phyloP scores from a whole-genome alignment of 495 filamentous ascomycete species.

The Neurospora sp. region DNA sequence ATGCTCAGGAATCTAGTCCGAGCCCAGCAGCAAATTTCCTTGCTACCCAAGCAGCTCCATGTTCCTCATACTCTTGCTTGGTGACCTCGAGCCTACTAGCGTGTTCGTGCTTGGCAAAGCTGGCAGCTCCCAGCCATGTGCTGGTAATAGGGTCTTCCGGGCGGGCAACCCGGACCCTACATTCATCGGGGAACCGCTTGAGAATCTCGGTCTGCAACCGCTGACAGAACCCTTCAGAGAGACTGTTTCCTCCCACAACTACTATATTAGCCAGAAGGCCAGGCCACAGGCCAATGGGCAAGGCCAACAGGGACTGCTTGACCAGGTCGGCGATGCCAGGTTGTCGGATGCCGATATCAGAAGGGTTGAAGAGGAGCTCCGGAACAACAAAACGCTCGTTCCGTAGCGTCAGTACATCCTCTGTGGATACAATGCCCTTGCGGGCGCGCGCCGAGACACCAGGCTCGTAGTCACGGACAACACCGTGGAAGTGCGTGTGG shows the following conservation, averaged over 20 bases:
- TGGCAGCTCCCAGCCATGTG: slow-evolving; percentile 76
- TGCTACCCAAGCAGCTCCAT: slow-evolving; percentile 68
- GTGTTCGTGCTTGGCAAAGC: slow-evolving; percentile 58
- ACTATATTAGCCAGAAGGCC: slow-evolving; percentile 78
- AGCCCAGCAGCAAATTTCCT: slow-evolving; percentile 51
- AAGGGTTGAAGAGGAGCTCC: slow-evolving; percentile 78
- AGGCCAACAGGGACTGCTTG: slow-evolving; percentile 63
- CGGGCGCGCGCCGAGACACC: slow-evolving; percentile 42
- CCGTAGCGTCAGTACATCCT: slow-evolving; percentile 76
- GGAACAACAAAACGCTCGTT: slow-evolving; percentile 91
- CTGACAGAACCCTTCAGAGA: slow-evolving; percentile 72
- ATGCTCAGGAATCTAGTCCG: slow-evolving; percentile 12
- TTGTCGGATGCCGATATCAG: slow-evolving; percentile 78
- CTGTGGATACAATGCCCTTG: slow-evolving; percentile 51
- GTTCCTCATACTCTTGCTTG: slow-evolving; percentile 80
- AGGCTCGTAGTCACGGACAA: slow-evolving; percentile 67
- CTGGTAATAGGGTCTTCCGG: slow-evolving; percentile 68
- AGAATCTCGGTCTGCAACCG: slow-evolving; percentile 71
- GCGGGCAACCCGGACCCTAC: slow-evolving; percentile 59
- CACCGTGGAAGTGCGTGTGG: slow-evolving; percentile 61
- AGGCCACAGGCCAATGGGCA: slow-evolving; percentile 70
- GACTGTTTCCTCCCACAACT: slow-evolving; percentile 77
- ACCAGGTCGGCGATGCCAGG: slow-evolving; percentile 73
- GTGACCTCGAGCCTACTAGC: slow-evolving; percentile 60
- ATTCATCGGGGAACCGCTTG: slow-evolving; percentile 65